A percentile compares a stretch with the other conserved stretches of the same genome.
Conservation (phyloP, 768 basidiomycete genomes). For the Suillus alpinus region DNA sequence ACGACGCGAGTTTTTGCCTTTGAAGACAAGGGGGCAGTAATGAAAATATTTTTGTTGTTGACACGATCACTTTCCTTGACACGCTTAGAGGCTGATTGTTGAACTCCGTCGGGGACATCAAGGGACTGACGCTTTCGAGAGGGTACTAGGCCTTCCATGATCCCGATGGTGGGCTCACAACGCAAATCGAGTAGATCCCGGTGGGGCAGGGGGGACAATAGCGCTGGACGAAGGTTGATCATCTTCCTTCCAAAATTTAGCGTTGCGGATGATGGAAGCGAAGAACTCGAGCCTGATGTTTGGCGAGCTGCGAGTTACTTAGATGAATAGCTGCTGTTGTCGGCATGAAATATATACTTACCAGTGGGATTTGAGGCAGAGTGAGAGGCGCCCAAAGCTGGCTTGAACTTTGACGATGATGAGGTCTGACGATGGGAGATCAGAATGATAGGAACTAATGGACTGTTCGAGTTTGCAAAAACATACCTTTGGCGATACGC, state of each 20-base stretch:
- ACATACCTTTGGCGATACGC: neutral
- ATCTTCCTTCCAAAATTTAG: conserved; percentile 38
- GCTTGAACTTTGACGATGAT: conserved; percentile 44
- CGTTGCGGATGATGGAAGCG: conserved; percentile 43
- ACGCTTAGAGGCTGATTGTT: conserved; percentile 27
- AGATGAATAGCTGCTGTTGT: too few species aligned
- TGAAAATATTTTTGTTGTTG: conserved; percentile 26
- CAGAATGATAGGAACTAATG: neutral
- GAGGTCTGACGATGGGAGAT: neutral
- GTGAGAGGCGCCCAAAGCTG: conserved; percentile 26
- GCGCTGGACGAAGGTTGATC: neutral
- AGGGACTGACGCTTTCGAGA: conserved; percentile 30
- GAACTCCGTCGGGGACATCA: conserved; percentile 11
- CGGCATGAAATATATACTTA: neutral
- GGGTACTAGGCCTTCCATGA: conserved; percentile 9
- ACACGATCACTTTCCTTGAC: conserved; percentile 19
- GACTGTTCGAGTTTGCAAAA: neutral
- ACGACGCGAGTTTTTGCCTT: conserved; percentile 4
- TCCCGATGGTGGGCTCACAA: conserved; percentile 11
- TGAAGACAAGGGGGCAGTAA: conserved; percentile 3
- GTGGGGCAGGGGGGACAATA: conserved; percentile 11
- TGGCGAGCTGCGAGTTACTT: conserved; percentile 24
- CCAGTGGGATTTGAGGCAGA: neutral
- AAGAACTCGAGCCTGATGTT: conserved; percentile 15
- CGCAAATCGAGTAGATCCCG: conserved; percentile 15